Base-by-base conservation (phyloP, 441 rosid genomes). In the Brassica balearica region DNA sequence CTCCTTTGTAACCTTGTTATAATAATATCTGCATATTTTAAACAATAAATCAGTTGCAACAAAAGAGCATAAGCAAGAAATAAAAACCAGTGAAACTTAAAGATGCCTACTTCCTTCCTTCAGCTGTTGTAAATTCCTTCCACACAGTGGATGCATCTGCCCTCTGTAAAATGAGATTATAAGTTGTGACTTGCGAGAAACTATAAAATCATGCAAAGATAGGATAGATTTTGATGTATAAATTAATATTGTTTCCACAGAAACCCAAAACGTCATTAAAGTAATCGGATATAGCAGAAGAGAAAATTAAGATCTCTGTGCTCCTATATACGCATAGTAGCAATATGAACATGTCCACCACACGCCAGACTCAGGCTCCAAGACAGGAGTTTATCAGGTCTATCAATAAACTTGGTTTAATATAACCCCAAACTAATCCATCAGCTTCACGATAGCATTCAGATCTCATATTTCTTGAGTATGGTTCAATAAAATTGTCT, bases 1-100 rank as follows among this genome's bases (percentile, higher is more conserved):
- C 82, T 90, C 91, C 81, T 92, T 94, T 56, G 99, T 90, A 71
- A 87, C 86, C 90, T 96, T 96, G 86, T 95, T 93, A 87, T 93
- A 91, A 77, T 92, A 96, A 81, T 96, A 96, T 85, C 99, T 96
- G 88, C 76, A 72, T 68, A 36, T 1, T 36, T 36, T 36, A 36
- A 77, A 77, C 59, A 53, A 53, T 32, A 61, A 81, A 53, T 71
- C 20, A 72, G 63, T 34, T 55, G 32, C 73, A 59, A 55, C 19
- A 43, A 71, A 32, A 34, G 60, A 67, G 38, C 17, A 75, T 80
- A 71, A 29, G 38, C 51, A 76, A 7, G 29, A 15, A 23, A 61
- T 8, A 61, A 72, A 46, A 65, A 81, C 55, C 59, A 71, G 10
- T 59, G 56, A 60, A 76, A 36, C 38, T 27, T 11, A 71, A 58